phyloP scores from a whole-genome alignment of 345 rosid species.

The Kandelia obovata region DNA sequence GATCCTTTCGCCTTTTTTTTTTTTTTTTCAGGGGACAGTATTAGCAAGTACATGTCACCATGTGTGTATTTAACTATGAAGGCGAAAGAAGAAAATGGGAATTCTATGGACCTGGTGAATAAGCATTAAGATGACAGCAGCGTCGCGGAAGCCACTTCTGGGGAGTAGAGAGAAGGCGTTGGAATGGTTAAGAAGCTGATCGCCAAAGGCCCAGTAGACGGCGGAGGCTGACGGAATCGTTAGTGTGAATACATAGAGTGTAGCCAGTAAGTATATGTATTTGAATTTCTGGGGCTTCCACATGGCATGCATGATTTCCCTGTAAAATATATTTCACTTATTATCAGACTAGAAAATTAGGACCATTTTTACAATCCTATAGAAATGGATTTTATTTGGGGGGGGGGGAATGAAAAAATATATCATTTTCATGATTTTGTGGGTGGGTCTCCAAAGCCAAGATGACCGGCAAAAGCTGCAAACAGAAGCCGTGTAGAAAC shows the following conservation, averaged over 20 bases:
- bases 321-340: conserved; percentile 22
- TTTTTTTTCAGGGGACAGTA: too few relatives aligned
- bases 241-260: conserved; percentile 87
- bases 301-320: conserved; percentile 99
- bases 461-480: conserved; percentile 85
- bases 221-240: conserved; percentile 91
- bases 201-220: conserved; percentile 99
- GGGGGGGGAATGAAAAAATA: neutral
- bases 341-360: conserved; percentile 8
- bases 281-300: conserved; percentile 99
- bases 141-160: conserved; percentile 66
- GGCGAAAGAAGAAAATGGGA: neutral
- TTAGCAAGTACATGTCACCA: neutral
- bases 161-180: conserved; percentile 95
- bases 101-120: conserved; percentile 67
- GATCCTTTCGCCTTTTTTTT: neutral
- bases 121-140: conserved; percentile 93
- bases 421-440: conserved; percentile 38
- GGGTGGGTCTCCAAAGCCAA: conserved; percentile 43
- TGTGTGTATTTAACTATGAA: neutral
- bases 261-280: conserved; percentile 87
- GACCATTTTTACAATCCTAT: neutral
- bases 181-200: conserved; percentile 74
- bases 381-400: conserved; percentile 1
- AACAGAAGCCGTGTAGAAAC: conserved; percentile 70